These are phyloP conservation scores for Hemisphaericaspora nanyangensis DNA, from an alignment of 805 yeast species.

Conservation along the genomic window DNA sequence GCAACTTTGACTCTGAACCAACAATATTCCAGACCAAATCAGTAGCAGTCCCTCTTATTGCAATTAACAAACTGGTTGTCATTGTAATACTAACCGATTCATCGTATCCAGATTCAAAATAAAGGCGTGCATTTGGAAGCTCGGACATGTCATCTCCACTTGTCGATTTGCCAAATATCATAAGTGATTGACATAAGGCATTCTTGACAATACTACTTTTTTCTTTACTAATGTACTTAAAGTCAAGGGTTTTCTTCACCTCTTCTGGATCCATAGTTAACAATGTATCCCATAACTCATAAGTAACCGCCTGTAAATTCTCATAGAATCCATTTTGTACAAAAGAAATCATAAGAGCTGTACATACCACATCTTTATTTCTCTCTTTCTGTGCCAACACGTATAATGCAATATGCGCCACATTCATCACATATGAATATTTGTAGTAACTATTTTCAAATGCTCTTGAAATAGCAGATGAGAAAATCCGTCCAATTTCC, in stretches of 20 bases:
- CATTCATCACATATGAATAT: constrained; percentile 27
- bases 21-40: constrained; percentile 36
- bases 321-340: constrained; percentile 49
- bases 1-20: constrained; percentile 15
- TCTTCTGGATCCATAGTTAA: constrained; percentile 11
- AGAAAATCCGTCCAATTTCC: constrained; percentile 23
- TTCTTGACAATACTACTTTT: constrained; percentile 37
- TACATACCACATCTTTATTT: constrained; percentile 24
- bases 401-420: constrained; percentile 34
- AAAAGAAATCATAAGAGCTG: constrained; percentile 44
- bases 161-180: constrained; percentile 44
- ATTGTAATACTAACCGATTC: constrained; percentile 14
- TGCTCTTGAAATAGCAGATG: constrained; percentile 19
- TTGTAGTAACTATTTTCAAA: constrained; percentile 18
- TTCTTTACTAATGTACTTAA: constrained; percentile 30
- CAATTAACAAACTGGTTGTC: constrained; percentile 31
- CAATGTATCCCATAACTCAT: constrained; percentile 15
- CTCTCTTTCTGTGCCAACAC: constrained; percentile 27
- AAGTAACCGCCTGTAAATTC: constrained; percentile 22
- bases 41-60: constrained; percentile 37
- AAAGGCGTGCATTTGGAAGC: constrained; percentile 34
- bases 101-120: constrained; percentile 16
- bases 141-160: constrained; percentile 32
- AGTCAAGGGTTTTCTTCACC: constrained; percentile 18
- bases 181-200: constrained; percentile 40